Evolutionary conservation across 2,329 filamentous ascomycete genomes (phyloP).

Genomic region (Chaetomium globosum): DNA sequence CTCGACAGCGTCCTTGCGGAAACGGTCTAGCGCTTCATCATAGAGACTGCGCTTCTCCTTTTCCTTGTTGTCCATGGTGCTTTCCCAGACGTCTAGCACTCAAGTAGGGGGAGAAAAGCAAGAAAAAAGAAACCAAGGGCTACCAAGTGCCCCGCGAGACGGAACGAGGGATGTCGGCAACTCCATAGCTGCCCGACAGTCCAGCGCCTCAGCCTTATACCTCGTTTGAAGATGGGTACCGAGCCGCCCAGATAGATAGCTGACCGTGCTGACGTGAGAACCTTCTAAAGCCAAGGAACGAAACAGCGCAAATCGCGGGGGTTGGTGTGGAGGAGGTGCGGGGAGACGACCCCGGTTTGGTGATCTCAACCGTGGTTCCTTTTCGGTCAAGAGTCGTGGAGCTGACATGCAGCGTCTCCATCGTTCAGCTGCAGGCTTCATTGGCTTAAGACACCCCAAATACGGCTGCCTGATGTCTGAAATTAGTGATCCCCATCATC

Average conservation of each 20-base stretch:
- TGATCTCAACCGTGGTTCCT: not conserved
- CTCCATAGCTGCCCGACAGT: not conserved
- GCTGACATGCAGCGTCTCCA: not conserved
- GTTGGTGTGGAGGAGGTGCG: not conserved
- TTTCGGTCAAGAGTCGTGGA: not conserved
- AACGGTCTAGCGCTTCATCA: slow-evolving; percentile 30
- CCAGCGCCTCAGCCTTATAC: not conserved
- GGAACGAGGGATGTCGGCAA: not conserved
- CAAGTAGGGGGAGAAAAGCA: not conserved
- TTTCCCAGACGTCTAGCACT: not conserved
- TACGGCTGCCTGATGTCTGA: not conserved
- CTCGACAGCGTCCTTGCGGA: slow-evolving; percentile 26
- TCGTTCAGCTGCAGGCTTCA: not conserved
- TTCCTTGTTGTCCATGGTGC: slow-evolving; percentile 12
- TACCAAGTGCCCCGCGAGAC: not conserved
- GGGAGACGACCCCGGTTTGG: not conserved
- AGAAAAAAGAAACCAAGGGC: not conserved
- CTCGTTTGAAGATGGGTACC: not conserved
- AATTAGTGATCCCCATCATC: not conserved
- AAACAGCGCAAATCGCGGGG: not conserved
- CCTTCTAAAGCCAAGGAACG: not conserved
- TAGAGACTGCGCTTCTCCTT: slow-evolving; percentile 28
- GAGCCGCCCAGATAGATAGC: not conserved
- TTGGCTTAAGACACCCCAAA: not conserved
- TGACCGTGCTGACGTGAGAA: slow-evolving; percentile 7